Evolutionary conservation across 2,329 filamentous ascomycete genomes (phyloP).

Genomic region (Hymenoscyphus scutula): DNA sequence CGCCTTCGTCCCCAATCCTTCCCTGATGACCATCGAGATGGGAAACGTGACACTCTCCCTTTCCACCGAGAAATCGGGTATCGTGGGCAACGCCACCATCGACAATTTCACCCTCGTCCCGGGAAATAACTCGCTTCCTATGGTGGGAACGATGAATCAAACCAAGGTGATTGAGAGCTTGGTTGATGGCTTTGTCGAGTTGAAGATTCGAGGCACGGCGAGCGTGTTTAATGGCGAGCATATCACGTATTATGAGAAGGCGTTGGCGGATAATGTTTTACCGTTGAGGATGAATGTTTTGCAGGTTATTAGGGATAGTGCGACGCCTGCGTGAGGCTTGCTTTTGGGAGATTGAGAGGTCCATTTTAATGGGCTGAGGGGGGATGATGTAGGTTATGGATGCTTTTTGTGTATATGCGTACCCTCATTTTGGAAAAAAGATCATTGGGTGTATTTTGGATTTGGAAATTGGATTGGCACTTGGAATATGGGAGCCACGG

Average conservation of each 20-base stretch:
- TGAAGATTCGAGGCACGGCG: conserved; percentile 49
- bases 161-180: conserved; percentile 34
- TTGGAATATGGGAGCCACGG: too few species aligned
- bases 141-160: conserved; percentile 49
- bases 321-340: not conserved
- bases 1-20: conserved; percentile 58
- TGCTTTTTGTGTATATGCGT: too few species aligned
- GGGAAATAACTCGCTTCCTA: conserved; percentile 50
- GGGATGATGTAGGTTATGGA: not conserved
- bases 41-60: conserved; percentile 58
- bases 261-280: conserved; percentile 47
- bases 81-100: conserved; percentile 50
- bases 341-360: not conserved
- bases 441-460: too few species aligned
- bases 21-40: conserved; percentile 53
- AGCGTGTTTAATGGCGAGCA: conserved; percentile 47
- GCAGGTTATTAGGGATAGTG: conserved; percentile 34
- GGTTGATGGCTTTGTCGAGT: conserved; percentile 44
- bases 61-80: conserved; percentile 37
- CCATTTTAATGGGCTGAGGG: not conserved
- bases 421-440: too few species aligned
- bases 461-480: too few species aligned
- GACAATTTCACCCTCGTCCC: conserved; percentile 51
- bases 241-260: conserved; percentile 52
- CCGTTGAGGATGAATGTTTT: conserved; percentile 45